phyloP scores from a whole-genome alignment of 2,329 filamentous ascomycete genomes.

The Aspergillus ibericus region DNA sequence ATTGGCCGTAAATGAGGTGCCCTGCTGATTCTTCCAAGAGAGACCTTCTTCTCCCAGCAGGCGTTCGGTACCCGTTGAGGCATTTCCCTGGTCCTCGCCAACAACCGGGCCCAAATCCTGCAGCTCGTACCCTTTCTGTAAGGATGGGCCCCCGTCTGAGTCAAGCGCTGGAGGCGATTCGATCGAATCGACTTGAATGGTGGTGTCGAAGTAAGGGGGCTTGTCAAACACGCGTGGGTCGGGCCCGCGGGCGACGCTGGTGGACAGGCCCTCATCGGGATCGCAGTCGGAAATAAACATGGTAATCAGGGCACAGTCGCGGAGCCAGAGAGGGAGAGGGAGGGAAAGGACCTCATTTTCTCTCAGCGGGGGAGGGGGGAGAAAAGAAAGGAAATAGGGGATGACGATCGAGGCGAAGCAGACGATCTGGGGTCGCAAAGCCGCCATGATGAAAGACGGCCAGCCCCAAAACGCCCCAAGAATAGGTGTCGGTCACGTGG shows the following conservation, averaged over 20 bases:
- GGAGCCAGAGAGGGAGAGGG: neutral
- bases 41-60: conserved; percentile 9
- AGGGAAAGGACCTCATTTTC: neutral
- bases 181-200: conserved; percentile 1
- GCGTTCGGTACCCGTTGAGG: conserved; percentile 13
- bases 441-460: conserved; percentile 1
- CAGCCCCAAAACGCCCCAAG: neutral
- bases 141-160: neutral
- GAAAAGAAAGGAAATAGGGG: neutral
- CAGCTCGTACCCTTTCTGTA: neutral
- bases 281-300: conserved; percentile 1
- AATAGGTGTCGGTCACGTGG: neutral
- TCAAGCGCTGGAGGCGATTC: neutral
- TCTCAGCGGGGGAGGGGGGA: neutral
- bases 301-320: neutral
- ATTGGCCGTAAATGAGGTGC: neutral
- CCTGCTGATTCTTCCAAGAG: neutral
- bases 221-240: neutral
- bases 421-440: neutral
- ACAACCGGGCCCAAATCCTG: neutral
- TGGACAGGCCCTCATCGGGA: neutral
- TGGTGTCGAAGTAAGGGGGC: conserved; percentile 1
- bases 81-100: neutral
- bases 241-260: conserved; percentile 1
- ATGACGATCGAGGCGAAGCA: neutral